Base-by-base conservation (phyloP, 495 filamentous ascomycete species). In the Penicillium cosmopolitanum region DNA sequence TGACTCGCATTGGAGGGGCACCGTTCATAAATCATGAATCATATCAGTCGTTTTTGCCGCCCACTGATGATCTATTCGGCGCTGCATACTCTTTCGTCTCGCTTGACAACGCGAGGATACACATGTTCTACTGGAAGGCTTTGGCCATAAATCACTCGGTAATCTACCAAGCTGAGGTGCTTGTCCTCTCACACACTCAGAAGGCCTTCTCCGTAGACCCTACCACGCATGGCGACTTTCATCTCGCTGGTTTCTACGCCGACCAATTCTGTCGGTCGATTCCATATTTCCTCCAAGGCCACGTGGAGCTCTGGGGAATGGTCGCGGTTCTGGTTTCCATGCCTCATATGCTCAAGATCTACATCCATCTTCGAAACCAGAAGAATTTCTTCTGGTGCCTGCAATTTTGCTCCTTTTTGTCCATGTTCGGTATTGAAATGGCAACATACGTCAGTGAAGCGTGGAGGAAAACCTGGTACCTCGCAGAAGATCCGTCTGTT, bases 61-160 rank as follows among this genome's bases (percentile, higher is more conserved):
- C 21, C 13, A n/a, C 21, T 13, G 46, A 40, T 38, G 12, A 33
- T 31, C 11, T 28, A 28, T 50, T 51, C 11, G 47, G 35, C 21
- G n/a, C 1, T 10, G 25, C 48, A 8, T 57, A 57, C 10, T 42
- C 18, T 4, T 57, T 57, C 9, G 18, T 21, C 16, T 57, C 55
- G 16, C 55, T 51, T 36, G 33, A 48, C 23, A 47, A 57, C 12
- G 55, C 35, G 13, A 36, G 48, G 23, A 34, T 57, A 15, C 55
- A 51, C 48, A 25, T 51, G 25, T 57, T 57, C 21, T 57, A 51
- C 46, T 56, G 46, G 55, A 57, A 28, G 36, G 46, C 46, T 12
- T 19, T 40, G 55, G 28, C 48, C n/a, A 16, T 57, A 15, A 38
- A 19, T 7, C 55, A 50, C 15, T 36, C 48, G 4, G n/a, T 57